Percentiles rank a stretch among this genome's conserved stretches.
phyloP scores from a whole-genome alignment of 2,329 filamentous ascomycete genomes.

The Scolecobasidium constrictum region DNA sequence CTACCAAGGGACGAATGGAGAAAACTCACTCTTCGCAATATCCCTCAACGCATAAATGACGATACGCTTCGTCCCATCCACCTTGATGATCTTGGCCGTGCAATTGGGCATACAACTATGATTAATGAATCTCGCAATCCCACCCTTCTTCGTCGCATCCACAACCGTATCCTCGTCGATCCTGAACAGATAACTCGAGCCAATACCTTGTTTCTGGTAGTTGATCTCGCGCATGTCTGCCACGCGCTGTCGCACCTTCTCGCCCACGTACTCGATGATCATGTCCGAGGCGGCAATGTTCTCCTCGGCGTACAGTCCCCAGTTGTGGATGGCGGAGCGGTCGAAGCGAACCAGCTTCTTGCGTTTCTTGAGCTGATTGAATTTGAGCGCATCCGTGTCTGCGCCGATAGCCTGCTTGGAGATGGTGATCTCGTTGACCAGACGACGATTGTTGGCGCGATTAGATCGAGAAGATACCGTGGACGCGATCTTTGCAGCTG shows the following conservation, averaged over 20 bases:
- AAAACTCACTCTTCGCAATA: conserved; percentile 76
- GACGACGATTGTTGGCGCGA: conserved; percentile 88
- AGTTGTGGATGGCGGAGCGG: conserved; percentile 95
- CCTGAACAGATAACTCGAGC: conserved; percentile 93
- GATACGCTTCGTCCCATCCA: conserved; percentile 94
- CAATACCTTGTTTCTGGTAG: conserved; percentile 93
- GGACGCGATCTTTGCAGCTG: conserved; percentile 65
- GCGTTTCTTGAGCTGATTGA: conserved; percentile 98
- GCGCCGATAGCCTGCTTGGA: conserved; percentile 72
- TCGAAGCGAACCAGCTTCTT: conserved; percentile 99
- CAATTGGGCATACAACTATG: conserved; percentile 97
- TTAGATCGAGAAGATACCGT: conserved; percentile 89
- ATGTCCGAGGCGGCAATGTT: conserved; percentile 96
- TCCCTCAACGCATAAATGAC: conserved; percentile 97
- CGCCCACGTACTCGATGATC: conserved; percentile 99
- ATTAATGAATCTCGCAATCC: conserved; percentile 97
- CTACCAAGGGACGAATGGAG: background rate
- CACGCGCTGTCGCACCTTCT: conserved; percentile 93
- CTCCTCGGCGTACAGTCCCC: conserved; percentile 96
- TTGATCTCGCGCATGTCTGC: conserved; percentile 89
- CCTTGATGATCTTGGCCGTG: conserved; percentile 98
- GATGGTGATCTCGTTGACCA: conserved; percentile 88
- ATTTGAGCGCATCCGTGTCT: conserved; percentile 85
- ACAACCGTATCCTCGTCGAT: conserved; percentile 98
- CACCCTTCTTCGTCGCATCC: conserved; percentile 96